phyloP scores from a whole-genome alignment of 768 basidiomycete genomes.

The Cyclocybe aegerita region DNA sequence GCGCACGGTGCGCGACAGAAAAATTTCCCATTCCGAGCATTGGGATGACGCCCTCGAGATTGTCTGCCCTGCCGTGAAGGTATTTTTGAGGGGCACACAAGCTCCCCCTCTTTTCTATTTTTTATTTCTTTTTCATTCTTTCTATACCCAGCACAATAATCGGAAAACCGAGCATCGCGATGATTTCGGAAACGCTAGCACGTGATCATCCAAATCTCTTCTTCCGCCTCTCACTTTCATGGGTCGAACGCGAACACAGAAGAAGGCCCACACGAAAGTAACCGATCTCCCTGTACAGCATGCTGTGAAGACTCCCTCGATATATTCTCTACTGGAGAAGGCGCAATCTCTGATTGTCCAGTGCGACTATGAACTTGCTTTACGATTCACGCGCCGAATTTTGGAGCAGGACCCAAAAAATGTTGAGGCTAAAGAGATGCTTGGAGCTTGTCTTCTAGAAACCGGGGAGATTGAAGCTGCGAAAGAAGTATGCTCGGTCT shows the following conservation, averaged over 20 bases:
- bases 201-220: slow-evolving; percentile 29
- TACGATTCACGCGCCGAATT: slow-evolving; percentile 67
- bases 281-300: slow-evolving; percentile 22
- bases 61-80: no score
- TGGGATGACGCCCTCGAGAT: no score
- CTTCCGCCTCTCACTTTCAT: slow-evolving; percentile 30
- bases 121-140: no score
- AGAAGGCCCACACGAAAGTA: slow-evolving; percentile 37
- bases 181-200: slow-evolving; percentile 10
- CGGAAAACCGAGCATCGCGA: no score
- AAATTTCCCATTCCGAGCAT: no score
- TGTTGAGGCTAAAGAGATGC: slow-evolving; percentile 73
- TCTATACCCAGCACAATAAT: no score
- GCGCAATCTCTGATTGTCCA: slow-evolving; percentile 80
- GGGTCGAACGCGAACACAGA: slow-evolving; percentile 57
- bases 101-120: no score
- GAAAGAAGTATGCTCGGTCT: slow-evolving; percentile 46
- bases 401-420: slow-evolving; percentile 63
- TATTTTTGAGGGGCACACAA: no score
- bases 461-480: slow-evolving; percentile 74
- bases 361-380: slow-evolving; percentile 82
- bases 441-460: slow-evolving; percentile 79
- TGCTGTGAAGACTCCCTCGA: slow-evolving; percentile 36
- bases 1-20: no score
- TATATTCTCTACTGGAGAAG: slow-evolving; percentile 65